Conservation (phyloP, 805 yeast species). For the Candida incommunis region DNA sequence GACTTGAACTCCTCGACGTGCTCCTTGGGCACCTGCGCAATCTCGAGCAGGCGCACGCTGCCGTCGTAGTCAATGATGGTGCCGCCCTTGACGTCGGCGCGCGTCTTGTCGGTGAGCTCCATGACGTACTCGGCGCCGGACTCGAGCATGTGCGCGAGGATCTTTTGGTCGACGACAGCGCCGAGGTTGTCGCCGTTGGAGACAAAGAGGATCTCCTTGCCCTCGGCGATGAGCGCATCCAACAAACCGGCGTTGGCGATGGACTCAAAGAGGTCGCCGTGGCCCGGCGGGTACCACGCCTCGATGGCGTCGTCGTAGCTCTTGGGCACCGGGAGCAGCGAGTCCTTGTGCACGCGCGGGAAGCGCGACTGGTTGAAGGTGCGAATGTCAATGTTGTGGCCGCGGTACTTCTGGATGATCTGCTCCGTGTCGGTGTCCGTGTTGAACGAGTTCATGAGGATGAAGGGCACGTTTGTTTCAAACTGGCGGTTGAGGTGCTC, state of each 20-base stretch:
- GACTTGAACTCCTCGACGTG: conserved; percentile 97
- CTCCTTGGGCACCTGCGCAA: conserved; percentile 97
- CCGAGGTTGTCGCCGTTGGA: conserved; percentile 98
- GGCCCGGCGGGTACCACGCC: conserved; percentile 99
- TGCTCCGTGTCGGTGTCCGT: conserved; percentile 92
- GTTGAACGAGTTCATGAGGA: conserved; percentile 97
- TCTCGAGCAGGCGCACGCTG: conserved; percentile 83
- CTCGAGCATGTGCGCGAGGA: conserved; percentile 84
- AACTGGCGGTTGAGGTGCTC: conserved; percentile 83
- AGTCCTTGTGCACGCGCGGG: conserved; percentile 91
- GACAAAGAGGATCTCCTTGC: conserved; percentile 88
- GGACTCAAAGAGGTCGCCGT: conserved; percentile 92
- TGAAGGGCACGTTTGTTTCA: conserved; percentile 87
- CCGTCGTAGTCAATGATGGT: conserved; percentile 94
- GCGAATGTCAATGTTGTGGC: conserved; percentile 87
- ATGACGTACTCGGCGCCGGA: conserved; percentile 87
- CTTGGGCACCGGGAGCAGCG: conserved; percentile 90
- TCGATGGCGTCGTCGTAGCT: conserved; percentile 57
- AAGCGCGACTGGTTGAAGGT: conserved; percentile 97
- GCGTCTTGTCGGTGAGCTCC: conserved; percentile 97
- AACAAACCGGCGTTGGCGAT: conserved; percentile 82
- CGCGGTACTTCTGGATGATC: conserved; percentile 90
- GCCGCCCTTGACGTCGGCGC: conserved; percentile 99
- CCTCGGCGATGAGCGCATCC: conserved; percentile 77
- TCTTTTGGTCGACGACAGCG: conserved; percentile 89